Evolutionary conservation across 768 basidiomycete species (phyloP).

Genomic region (Melanogaster broomeanus): DNA sequence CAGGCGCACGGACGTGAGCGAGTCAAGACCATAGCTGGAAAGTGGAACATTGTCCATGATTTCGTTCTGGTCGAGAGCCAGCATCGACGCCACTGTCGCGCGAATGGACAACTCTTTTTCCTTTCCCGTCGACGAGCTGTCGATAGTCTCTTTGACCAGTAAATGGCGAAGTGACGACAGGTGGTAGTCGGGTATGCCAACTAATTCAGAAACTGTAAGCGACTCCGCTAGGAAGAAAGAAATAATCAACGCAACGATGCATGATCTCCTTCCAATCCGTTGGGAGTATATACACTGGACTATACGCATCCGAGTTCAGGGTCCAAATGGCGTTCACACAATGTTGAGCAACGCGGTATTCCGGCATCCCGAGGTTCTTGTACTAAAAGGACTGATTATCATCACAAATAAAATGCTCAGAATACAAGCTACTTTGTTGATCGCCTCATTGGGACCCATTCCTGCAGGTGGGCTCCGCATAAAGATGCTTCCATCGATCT

Average conservation of each 20-base stretch:
- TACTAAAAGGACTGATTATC: background rate
- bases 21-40: constrained; percentile 13
- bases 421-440: background rate
- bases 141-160: background rate
- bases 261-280: background rate
- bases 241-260: background rate
- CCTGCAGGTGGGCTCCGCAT: background rate
- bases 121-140: background rate
- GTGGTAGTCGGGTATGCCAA: background rate
- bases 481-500: background rate
- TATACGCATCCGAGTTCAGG: background rate
- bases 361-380: background rate
- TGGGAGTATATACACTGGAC: background rate
- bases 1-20: constrained; percentile 9
- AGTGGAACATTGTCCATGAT: constrained; percentile 10
- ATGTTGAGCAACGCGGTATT: background rate
- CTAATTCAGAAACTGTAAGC: background rate
- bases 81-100: background rate
- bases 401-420: too few relatives aligned
- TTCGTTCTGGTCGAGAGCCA: background rate
- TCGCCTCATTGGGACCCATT: background rate
- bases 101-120: background rate
- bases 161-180: background rate
- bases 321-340: background rate
- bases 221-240: background rate